These are phyloP conservation scores for Alternaria ventricosa DNA, from an alignment of 2,329 filamentous ascomycete species.

Conservation along the genomic window DNA sequence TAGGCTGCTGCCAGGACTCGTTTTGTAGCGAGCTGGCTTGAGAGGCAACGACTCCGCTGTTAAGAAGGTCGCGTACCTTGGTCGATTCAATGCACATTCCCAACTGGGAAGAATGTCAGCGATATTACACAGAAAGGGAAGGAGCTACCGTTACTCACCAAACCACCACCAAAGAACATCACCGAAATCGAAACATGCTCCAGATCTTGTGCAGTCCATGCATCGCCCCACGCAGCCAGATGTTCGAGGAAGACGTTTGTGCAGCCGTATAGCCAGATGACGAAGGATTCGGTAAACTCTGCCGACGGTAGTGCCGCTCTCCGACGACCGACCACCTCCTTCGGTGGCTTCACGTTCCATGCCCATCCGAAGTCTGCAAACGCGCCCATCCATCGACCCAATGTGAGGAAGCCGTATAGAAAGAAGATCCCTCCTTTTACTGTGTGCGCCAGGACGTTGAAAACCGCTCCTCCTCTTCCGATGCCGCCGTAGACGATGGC, in stretches of 20 bases:
- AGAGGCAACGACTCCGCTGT: constrained; percentile 55
- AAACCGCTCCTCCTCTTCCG: constrained; percentile 73
- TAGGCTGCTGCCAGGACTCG: constrained; percentile 63
- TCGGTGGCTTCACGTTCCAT: constrained; percentile 81
- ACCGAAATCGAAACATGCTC: constrained; percentile 93
- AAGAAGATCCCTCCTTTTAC: constrained; percentile 96
- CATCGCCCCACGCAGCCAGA: constrained; percentile 72
- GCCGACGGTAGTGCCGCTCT: constrained; percentile 70
- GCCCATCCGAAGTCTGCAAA: constrained; percentile 94
- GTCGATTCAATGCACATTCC: constrained; percentile 83
- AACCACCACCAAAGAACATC: constrained; percentile 89
- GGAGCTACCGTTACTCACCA: constrained; percentile 62
- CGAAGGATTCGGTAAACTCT: constrained; percentile 86
- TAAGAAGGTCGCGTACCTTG: constrained; percentile 70
- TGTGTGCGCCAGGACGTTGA: constrained; percentile 89
- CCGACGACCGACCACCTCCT: constrained; percentile 66
- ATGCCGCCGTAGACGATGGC: constrained; percentile 80
- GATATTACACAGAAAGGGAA: constrained; percentile 17
- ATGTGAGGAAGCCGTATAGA: constrained; percentile 85
- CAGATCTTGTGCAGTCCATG: constrained; percentile 79
- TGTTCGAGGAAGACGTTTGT: constrained; percentile 95
- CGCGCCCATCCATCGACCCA: constrained; percentile 88
- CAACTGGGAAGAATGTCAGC: constrained; percentile 52
- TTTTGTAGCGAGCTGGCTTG: constrained; percentile 33
- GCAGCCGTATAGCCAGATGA: constrained; percentile 88